Evolutionary conservation across 352 stramenopile genomes (phyloP), one percentile per base, ranked within the genome.

Genomic region (Pythium guiyangense): DNA sequence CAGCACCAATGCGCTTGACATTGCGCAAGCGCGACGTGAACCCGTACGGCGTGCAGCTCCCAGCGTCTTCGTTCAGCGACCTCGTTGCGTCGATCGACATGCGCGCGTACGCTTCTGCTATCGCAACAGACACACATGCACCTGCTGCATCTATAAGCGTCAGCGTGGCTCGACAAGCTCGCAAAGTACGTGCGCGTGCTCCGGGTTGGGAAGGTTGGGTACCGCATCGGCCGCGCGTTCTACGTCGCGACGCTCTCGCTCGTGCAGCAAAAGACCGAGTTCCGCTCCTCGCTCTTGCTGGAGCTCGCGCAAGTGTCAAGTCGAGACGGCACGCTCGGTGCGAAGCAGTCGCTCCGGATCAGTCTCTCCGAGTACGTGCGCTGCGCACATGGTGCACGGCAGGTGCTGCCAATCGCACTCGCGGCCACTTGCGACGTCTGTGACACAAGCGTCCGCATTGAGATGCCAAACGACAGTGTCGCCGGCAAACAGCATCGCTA

Each of bases 211-310:
- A 72, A 62, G 31, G 79, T 81, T 25, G 74, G 71, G 4, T 69
- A 60, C 40, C 76, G 74, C 52, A 55, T 83, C 26, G 63, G 59
- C 27, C 34, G 64, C 15, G 20, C 62, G 12, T 84, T 76, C 29
- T 70, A 63, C 47, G 69, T 88, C 14, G 56, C 74, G 11, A 62
- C 64, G 0, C n/a, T 76, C 3, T 74, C 64, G 4, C 27, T 84
- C 27, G 78, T 88, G 12, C 78, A 88, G 54, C 70, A 83, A 29
- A 88, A 86, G 53, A 78, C 69, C 1, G 71, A 86, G 49, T 88
- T 79, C 52, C 71, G 75, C 6, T 59, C 73, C 3, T 67, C 79
- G 11, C 64, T 88, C 47, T 49, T 83, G 1, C 53, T 88, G 26
- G 71, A 86, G 52, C 26, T 84, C 20, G 69, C 62, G 29, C 56